A percentile compares a stretch with the other conserved stretches of the same genome.
Conservation (phyloP, 1,284 basidiomycete species). For the Xanthoconium separans region DNA sequence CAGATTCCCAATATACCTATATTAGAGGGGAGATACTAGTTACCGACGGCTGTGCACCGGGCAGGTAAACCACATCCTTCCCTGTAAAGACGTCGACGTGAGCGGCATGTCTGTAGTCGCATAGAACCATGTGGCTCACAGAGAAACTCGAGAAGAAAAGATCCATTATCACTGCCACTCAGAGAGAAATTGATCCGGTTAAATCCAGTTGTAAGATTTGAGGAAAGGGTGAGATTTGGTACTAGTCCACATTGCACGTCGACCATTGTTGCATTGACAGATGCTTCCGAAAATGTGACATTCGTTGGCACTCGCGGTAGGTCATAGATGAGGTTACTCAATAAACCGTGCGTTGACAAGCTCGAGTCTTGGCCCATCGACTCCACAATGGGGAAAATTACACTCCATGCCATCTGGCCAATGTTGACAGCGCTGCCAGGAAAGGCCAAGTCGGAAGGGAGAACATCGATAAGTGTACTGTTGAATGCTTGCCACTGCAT, state of each 20-base stretch:
- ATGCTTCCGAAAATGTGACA: background rate
- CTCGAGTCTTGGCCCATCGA: background rate
- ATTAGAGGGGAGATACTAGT: background rate
- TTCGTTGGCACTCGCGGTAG: background rate
- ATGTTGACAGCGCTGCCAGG: background rate
- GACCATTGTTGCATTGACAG: background rate
- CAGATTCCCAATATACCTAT: background rate
- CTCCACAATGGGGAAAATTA: background rate
- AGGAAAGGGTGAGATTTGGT: background rate
- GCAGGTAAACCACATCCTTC: background rate
- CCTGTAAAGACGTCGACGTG: background rate
- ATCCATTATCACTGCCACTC: background rate
- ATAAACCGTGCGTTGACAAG: background rate
- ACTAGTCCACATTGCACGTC: background rate
- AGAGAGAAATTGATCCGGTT: background rate
- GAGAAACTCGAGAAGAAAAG: background rate
- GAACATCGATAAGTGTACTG: background rate
- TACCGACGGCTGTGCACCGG: background rate
- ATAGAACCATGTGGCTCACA: background rate
- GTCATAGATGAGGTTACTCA: background rate
- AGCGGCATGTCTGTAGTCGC: background rate
- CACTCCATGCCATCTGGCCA: background rate
- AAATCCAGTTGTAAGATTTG: background rate
- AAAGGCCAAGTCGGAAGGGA: background rate
- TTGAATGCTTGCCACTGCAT: conserved; percentile 2